Evolutionary conservation across 2,329 filamentous ascomycete species (phyloP).

Genomic region (Claviceps fusiformis): DNA sequence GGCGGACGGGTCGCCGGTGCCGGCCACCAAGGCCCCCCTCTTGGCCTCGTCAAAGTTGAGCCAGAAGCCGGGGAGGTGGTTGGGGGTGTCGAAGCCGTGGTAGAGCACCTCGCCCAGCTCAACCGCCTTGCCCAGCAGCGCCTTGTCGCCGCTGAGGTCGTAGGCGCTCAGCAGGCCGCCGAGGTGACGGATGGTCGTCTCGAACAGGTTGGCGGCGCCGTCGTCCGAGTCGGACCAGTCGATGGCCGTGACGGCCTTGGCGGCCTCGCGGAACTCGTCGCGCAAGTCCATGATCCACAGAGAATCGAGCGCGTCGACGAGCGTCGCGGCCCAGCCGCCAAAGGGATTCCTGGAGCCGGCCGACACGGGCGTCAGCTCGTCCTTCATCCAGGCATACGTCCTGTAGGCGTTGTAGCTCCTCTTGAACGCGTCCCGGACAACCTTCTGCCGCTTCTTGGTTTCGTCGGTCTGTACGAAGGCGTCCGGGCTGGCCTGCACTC

Average conservation of each 20-base stretch:
- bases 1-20: slow-evolving; percentile 34
- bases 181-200: slow-evolving; percentile 34
- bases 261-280: slow-evolving; percentile 42
- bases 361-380: slow-evolving; percentile 37
- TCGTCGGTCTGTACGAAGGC: slow-evolving; percentile 10
- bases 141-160: slow-evolving; percentile 31
- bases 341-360: slow-evolving; percentile 33
- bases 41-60: slow-evolving; percentile 30
- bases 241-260: slow-evolving; percentile 31
- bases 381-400: slow-evolving; percentile 35
- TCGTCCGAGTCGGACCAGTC: slow-evolving; percentile 35
- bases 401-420: slow-evolving; percentile 39
- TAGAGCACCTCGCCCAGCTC: slow-evolving; percentile 43
- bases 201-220: slow-evolving; percentile 35
- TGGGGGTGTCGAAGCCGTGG: slow-evolving; percentile 40
- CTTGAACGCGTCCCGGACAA: slow-evolving; percentile 28
- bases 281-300: slow-evolving; percentile 49
- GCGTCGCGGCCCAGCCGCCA: slow-evolving; percentile 43
- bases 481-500: slow-evolving; percentile 16
- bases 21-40: slow-evolving; percentile 32
- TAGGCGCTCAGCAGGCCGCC: slow-evolving; percentile 38
- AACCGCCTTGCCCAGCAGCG: slow-evolving; percentile 34
- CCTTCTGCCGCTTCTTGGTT: slow-evolving; percentile 18
- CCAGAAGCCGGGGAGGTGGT: slow-evolving; percentile 33
- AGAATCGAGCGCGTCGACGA: slow-evolving; percentile 48